phyloP scores from a whole-genome alignment of 2,329 filamentous ascomycete genomes.

The Calonectria henricotiae region DNA sequence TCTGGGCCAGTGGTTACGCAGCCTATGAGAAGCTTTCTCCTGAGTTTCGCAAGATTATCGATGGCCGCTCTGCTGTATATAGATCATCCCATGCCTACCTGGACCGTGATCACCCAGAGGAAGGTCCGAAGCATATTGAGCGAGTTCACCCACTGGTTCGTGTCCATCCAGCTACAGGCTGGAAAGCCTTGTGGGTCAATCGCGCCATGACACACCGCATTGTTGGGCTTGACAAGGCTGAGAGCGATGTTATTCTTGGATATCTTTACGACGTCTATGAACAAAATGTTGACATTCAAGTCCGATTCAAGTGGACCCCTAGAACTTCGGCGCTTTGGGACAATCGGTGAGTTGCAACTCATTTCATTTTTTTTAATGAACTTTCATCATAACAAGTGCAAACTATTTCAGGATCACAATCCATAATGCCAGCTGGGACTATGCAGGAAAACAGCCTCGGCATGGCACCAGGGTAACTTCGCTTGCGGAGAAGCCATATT shows the following conservation, averaged over 20 bases:
- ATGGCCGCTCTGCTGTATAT: slow-evolving; percentile 78
- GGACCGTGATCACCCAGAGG: slow-evolving; percentile 73
- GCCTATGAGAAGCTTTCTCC: slow-evolving; percentile 83
- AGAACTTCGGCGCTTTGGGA: slow-evolving; percentile 80
- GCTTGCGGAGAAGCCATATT: slow-evolving; percentile 81
- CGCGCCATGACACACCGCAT: slow-evolving; percentile 79
- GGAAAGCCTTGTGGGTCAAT: slow-evolving; percentile 83
- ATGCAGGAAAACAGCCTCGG: slow-evolving; percentile 76
- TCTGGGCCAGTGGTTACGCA: slow-evolving; percentile 81
- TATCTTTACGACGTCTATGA: slow-evolving; percentile 81
- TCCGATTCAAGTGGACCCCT: slow-evolving; percentile 81
- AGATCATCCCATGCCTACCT: slow-evolving; percentile 78
- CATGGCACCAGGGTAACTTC: slow-evolving; percentile 82
- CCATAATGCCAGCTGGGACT: slow-evolving; percentile 83
- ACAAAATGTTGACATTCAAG: slow-evolving; percentile 79
- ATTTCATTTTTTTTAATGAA: neutral
- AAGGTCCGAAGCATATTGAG: slow-evolving; percentile 78
- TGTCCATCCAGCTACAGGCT: slow-evolving; percentile 81
- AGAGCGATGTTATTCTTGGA: slow-evolving; percentile 78
- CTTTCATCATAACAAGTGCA: neutral
- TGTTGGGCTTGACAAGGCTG: slow-evolving; percentile 78
- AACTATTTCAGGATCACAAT: slow-evolving; percentile 73
- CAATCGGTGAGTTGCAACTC: slow-evolving; percentile 67
- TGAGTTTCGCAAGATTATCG: slow-evolving; percentile 79
- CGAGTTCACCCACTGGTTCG: slow-evolving; percentile 79